A percentile compares a stretch with the other conserved stretches of the same genome.
Evolutionary conservation across 768 basidiomycete species (phyloP).

Genomic region (Lepiota venenata): DNA sequence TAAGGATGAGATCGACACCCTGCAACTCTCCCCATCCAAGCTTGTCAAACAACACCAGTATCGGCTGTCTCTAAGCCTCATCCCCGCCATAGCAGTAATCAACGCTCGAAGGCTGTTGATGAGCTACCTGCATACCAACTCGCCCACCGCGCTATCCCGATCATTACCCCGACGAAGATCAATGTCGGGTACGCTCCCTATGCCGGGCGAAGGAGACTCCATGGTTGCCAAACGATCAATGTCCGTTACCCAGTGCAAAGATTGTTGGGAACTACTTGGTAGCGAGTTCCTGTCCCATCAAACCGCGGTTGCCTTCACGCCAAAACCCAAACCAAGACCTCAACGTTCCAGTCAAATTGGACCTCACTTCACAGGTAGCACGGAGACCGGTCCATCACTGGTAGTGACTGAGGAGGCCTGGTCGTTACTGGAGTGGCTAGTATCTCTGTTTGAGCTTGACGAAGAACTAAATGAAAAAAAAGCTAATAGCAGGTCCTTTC

Average conservation of each 20-base stretch:
- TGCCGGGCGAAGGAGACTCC: slow-evolving; percentile 47
- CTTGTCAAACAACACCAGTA: slow-evolving; percentile 34
- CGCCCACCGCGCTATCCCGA: slow-evolving; percentile 47
- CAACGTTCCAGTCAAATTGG: neutral
- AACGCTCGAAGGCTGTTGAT: slow-evolving; percentile 52
- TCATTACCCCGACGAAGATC: slow-evolving; percentile 44
- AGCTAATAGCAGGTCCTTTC: slow-evolving; percentile 30
- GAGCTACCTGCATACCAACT: slow-evolving; percentile 55
- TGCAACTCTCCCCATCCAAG: slow-evolving; percentile 48
- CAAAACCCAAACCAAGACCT: slow-evolving; percentile 32
- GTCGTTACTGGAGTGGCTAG: slow-evolving; percentile 67
- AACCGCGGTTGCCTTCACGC: slow-evolving; percentile 22
- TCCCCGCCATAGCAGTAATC: slow-evolving; percentile 41
- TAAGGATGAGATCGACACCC: slow-evolving; percentile 21
- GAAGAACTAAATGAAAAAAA: slow-evolving; percentile 34
- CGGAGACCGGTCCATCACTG: slow-evolving; percentile 20
- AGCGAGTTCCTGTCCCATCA: slow-evolving; percentile 46
- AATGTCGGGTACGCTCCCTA: slow-evolving; percentile 14
- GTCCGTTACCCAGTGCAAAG: slow-evolving; percentile 49
- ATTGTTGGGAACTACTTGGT: slow-evolving; percentile 60
- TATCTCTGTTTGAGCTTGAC: slow-evolving; percentile 68
- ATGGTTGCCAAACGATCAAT: slow-evolving; percentile 51
- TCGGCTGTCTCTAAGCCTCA: slow-evolving; percentile 33
- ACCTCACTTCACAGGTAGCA: slow-evolving; percentile 14
- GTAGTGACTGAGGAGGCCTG: slow-evolving; percentile 63